Base-by-base conservation (phyloP, 805 yeast genomes). In the Candida khao-thaluensis region DNA sequence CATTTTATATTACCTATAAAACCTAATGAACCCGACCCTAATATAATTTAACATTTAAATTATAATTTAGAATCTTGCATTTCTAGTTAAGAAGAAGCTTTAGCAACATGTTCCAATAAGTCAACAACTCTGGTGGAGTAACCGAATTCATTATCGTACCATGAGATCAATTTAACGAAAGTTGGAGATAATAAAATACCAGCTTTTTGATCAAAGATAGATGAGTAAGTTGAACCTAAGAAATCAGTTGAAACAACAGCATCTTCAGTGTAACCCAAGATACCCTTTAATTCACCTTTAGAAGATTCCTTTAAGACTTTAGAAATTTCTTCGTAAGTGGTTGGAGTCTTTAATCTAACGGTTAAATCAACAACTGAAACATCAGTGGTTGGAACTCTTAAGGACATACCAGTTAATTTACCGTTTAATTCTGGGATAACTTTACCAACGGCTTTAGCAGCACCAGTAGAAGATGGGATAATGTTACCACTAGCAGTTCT, bases 81-180 rank as follows among this genome's bases (percentile, higher is more conserved):
- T 30, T 45, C 38, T 53, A 51, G 57, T 51, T 54, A 56, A 36
- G 43, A 37, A 31, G 54, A 47, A 38, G 42, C 40, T 66, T 78
- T 75, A 54, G 95, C 91, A 62, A 85, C 81, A 76, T 78, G 82
- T 71, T 83, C 81, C 58, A 87, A 71, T 63, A 88, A 75, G 77
- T 88, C 96, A 54, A 88, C 95, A 55, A 88, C 95, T 79, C 96
- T 88, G 73, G 93, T 84, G 59, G 95, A 85, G 85, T 88, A 88
- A 69, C 96, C 96, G 76, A 69, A 88, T 77, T 88, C 96, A 74
- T 88, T 88, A 71, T 88, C 96, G 81, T 88, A 88, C 95, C 95
- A 88, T 47, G 95, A 78, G 71, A 87, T 76, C 64, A 88, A 78
- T 81, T 88, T 88, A 72, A 86, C 93, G 69, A 88, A 88, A 60